phyloP scores from a whole-genome alignment of 495 filamentous ascomycete genomes.

The Sabuloglossum arenarium region DNA sequence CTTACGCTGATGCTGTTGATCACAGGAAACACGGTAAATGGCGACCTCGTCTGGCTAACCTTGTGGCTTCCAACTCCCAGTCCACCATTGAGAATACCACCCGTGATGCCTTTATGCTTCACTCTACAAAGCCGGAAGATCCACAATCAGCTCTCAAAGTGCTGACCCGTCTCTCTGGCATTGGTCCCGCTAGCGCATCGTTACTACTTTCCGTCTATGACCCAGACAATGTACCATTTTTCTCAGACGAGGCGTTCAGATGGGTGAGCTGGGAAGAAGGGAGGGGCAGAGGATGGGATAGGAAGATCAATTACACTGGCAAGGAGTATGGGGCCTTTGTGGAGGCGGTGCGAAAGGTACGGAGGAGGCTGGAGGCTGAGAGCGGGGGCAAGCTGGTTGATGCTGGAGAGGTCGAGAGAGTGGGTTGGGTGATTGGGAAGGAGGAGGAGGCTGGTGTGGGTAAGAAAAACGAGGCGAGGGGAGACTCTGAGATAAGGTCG shows the following conservation, averaged over 20 bases:
- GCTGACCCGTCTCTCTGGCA: constrained; percentile 20
- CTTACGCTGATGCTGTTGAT: not conserved
- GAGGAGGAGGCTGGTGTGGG: constrained; percentile 6
- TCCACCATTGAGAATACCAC: constrained; percentile 12
- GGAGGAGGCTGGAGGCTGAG: constrained; percentile 12
- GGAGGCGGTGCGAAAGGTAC: constrained; percentile 14
- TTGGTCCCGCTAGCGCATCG: constrained; percentile 31
- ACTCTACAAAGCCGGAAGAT: not conserved
- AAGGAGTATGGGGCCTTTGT: constrained; percentile 24
- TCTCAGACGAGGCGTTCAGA: constrained; percentile 31
- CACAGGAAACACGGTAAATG: constrained; percentile 28
- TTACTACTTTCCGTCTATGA: constrained; percentile 23
- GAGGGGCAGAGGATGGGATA: constrained; percentile 20
- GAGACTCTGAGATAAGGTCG: not conserved
- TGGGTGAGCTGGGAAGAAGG: constrained; percentile 19
- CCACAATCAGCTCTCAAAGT: constrained; percentile 12
- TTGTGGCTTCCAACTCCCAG: constrained; percentile 20
- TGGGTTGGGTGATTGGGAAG: constrained; percentile 19
- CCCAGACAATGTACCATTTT: constrained; percentile 22
- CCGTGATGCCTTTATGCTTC: constrained; percentile 12
- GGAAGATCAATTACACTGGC: constrained; percentile 24
- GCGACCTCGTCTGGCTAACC: constrained; percentile 21
- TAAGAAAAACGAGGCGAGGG: not conserved
- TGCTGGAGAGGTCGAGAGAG: constrained; percentile 18
- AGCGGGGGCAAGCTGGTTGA: constrained; percentile 6